Evolutionary conservation across 2,329 filamentous ascomycete genomes (phyloP), one percentile per base, ranked within the genome.

Genomic region (Colletotrichum plurivorum): DNA sequence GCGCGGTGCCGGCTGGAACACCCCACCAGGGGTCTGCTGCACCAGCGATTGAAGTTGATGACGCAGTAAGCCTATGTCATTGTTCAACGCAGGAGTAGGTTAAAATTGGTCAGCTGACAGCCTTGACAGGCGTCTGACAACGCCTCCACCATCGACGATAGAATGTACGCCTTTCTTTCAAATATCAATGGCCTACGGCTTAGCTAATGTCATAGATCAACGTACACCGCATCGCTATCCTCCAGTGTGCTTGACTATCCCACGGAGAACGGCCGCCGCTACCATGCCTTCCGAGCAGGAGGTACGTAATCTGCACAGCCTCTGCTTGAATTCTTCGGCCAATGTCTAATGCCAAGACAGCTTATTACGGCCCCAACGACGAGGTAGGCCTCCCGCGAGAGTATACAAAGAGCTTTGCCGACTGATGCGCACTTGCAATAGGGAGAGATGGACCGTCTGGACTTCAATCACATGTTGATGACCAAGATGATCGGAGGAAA

Each of bases 281-380:
- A 70, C 8, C 71, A 72, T 8, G 60, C 58, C 0, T 73, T 67
- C 18, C 56, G 63, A 9, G n/a, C 63, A 2, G 68, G 72, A 13
- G 13, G 63, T 67, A 43, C 12, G 63, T 22, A 22, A 22, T 22
- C 22, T 22, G 22, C 22, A 22, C 22, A 22, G 22, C 22, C 22
- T 22, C 22, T 22, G 2, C 22, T 22, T 22, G 22, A 22, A 22
- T 22, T 22, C 4, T 22, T 22, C 22, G 22, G 22, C 22, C 22
- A 22, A 22, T 22, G 22, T 22, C 22, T 22, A 22, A 22, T 22
- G 22, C 22, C 22, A 22, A 4, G 22, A 22, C 10, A 68, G 65
- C 59, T 5, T 73, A 81, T 55, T 75, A 73, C 16, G 79, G 79
- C 13, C 80, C 80, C n/a, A 82, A 83, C 27, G 80, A 83, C 27